Evolutionary conservation across 2,329 filamentous ascomycete genomes (phyloP).

Genomic region (Pseudohalonectria lignicola): DNA sequence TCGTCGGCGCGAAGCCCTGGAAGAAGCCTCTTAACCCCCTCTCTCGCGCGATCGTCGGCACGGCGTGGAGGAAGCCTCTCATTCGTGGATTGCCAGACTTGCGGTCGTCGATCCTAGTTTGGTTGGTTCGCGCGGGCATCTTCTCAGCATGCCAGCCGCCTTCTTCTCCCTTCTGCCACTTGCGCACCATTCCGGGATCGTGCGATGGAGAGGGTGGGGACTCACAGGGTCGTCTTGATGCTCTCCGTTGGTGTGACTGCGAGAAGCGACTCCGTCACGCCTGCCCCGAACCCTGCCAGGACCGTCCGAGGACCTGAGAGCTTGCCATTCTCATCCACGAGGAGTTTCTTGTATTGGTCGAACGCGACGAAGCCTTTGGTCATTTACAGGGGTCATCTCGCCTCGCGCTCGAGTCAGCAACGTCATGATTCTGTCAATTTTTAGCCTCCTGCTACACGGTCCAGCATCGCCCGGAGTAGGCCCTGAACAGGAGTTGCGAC

Average conservation of each 20-base stretch:
- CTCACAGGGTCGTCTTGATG: slow-evolving; percentile 88
- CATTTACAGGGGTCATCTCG: too few relatives aligned
- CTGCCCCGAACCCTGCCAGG: slow-evolving; percentile 86
- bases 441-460: too few relatives aligned
- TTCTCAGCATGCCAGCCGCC: too few relatives aligned
- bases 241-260: slow-evolving; percentile 96
- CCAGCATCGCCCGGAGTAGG: too few relatives aligned
- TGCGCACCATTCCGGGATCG: neutral
- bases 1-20: slow-evolving; percentile 92
- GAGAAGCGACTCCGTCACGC: slow-evolving; percentile 83
- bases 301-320: slow-evolving; percentile 86
- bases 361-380: slow-evolving; percentile 95
- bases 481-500: too few relatives aligned
- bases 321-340: slow-evolving; percentile 76
- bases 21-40: slow-evolving; percentile 88
- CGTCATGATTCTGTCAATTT: too few relatives aligned
- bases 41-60: slow-evolving; percentile 76
- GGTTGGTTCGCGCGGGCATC: neutral
- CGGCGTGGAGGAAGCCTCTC: slow-evolving; percentile 85
- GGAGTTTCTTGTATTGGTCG: slow-evolving; percentile 79
- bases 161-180: neutral
- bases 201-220: too few relatives aligned
- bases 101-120: slow-evolving; percentile 77
- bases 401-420: too few relatives aligned
- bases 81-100: slow-evolving; percentile 79